Evolutionary conservation across 1,284 basidiomycete species (phyloP).

Genomic region (Quambalaria eucalypti): DNA sequence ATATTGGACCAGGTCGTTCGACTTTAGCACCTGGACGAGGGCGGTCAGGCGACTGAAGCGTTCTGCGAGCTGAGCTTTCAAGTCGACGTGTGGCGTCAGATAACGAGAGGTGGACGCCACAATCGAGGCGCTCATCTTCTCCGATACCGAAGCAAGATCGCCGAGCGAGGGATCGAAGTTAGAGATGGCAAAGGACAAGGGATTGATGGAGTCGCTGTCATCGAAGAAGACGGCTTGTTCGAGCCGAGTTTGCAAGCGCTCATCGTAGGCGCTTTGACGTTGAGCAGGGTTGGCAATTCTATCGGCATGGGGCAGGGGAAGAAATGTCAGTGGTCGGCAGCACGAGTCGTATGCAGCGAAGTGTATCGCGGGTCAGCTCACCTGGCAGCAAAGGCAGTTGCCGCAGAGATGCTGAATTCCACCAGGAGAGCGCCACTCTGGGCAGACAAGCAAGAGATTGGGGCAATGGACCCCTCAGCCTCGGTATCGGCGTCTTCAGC

Average conservation of each 20-base stretch:
- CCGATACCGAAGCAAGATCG: conserved; percentile 61
- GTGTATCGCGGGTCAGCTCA: neutral
- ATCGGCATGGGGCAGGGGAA: neutral
- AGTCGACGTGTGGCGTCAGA: conserved; percentile 52
- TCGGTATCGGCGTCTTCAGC: conserved; percentile 13
- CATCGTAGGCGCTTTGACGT: conserved; percentile 36
- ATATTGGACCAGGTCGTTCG: conserved; percentile 50
- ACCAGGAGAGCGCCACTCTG: conserved; percentile 32
- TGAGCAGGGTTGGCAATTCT: conserved; percentile 5
- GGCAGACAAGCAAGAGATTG: conserved; percentile 38
- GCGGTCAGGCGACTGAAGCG: conserved; percentile 68
- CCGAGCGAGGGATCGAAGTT: conserved; percentile 66
- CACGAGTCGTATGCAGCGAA: neutral
- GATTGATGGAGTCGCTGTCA: conserved; percentile 66
- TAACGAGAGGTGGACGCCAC: conserved; percentile 12
- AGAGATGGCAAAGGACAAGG: conserved; percentile 61
- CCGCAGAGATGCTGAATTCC: conserved; percentile 17
- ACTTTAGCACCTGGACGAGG: conserved; percentile 68
- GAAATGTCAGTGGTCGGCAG: neutral
- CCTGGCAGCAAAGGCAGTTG: neutral
- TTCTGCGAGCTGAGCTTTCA: conserved; percentile 67
- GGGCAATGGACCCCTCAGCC: conserved; percentile 7
- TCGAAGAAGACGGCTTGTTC: conserved; percentile 79
- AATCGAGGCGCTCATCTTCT: conserved; percentile 61
- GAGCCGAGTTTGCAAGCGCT: conserved; percentile 68